Base-by-base conservation (phyloP, 805 yeast genomes). In the Millerozyma acaciae region DNA sequence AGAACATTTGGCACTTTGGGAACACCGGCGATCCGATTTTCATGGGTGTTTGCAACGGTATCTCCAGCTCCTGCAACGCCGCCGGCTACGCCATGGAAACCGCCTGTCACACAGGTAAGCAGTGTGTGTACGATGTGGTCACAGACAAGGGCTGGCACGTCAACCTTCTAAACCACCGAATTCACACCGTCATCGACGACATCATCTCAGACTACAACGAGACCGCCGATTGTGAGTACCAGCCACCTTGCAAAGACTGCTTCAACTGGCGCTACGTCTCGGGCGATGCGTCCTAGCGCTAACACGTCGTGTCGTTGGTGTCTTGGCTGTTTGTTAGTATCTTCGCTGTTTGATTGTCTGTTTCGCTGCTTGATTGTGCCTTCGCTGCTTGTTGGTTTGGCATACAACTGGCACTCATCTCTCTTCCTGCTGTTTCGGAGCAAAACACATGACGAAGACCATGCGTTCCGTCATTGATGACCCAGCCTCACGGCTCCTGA, bases 61-160 rank as follows among this genome's bases (percentile, higher is more conserved):
- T 93, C 1, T 78, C 90, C 4, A 81, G 94, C 0, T 60, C 89
- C 2, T 93, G 98, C 57, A 80, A 90, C 39, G 70, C 86, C 6
- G 96, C 85, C 1, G 98, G 98, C 0, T 93, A 87, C 57, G 98
- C 97, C 8, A 81, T 93, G 96, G 98, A 93, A 51, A 81, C 96
- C 0, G 81, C 80, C 28, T 93, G 98, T 54, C 98, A 93, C 55
- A 75, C 95, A 0, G 98, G 97, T 0, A 73, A 73, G 53, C 76
- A 77, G 34, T 93, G 97, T 56, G 71, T 81, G 18, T 93, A 90
- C 60, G 97, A 93, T 50, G 89, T 83, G 8, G 96, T 89, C 8
- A 71, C 73, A 3, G 97, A 93, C 46, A 64, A 73, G 43, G 97
- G 97, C 2, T 90, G 97, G 96, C 81, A 78, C 50, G 89, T 89